Evolutionary conservation across 1,284 basidiomycete genomes (phyloP), one percentile per base, ranked within the genome.

Genomic region (Rhizoctonia solani): DNA sequence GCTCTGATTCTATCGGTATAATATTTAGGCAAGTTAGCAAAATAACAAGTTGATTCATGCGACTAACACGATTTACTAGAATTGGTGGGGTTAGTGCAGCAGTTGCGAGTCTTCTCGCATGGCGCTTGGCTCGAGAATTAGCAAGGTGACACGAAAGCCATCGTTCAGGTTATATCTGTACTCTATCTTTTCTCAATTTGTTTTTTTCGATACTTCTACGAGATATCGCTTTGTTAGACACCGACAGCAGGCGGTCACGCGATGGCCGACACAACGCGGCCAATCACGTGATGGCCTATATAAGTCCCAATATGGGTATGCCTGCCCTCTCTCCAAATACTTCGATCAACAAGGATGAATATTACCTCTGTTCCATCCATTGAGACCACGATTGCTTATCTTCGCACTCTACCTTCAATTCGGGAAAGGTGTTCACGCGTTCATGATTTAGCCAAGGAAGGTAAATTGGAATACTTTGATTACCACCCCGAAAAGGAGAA

Each of bases 391-490:
- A 85, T 87, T 14, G 79, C 78, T 4, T 95, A 96, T 75, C 85
- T 98, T 53, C 87, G 92, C 53, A 94, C 93, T 0, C 83, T 98
- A 0, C 89, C 90, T 16, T 85, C 93, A 3, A 93, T 98, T 71
- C 86, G 95, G 46, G 89, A 94, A 73, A 85, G 92, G 58, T 98
- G 93, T 76, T 75, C 77, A 37, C 83, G 84, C 66, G 93, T 98
- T 42, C 88, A 92, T 76, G 81, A 85, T 25, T 86, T 95, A 16
- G 92, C 90, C 4, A 78, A 85, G 73, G 76, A 84, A 69, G 88
- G 85, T 58, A 85, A 88, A 72, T 83, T 95, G 1, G 80, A 95
- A 70, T 95, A 93, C 78, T 97, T 96, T 76, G 84, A 88, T 41
- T 93, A 95, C 77, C 82, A 94, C 75, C 85, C 90, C 21, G 85